Conservation (phyloP, 139 green algal species). For the Auxenochlorella protothecoides region DNA sequence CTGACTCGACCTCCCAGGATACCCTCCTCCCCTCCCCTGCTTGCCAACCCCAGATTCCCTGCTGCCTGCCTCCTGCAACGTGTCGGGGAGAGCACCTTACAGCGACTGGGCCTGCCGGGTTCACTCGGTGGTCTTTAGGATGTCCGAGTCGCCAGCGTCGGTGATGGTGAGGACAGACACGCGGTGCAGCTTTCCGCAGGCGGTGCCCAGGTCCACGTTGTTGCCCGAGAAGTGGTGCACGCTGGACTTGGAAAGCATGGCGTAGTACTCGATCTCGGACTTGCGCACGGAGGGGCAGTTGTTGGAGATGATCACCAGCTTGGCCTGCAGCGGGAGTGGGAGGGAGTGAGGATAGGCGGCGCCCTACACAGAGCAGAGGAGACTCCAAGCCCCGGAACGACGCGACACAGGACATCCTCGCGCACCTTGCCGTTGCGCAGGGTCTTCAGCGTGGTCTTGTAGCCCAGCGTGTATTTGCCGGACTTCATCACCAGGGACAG, state of each 20-base stretch:
- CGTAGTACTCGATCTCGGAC: slow-evolving; percentile 99
- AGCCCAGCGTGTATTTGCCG: slow-evolving; percentile 97
- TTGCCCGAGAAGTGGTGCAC: slow-evolving; percentile 98
- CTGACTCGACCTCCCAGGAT: too few relatives aligned
- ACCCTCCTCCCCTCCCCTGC: too few relatives aligned
- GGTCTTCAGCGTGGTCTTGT: slow-evolving; percentile 97
- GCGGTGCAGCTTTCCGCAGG: slow-evolving; percentile 94
- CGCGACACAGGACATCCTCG: background rate
- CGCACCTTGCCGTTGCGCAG: slow-evolving; percentile 82
- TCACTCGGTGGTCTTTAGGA: slow-evolving; percentile 63
- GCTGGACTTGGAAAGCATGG: slow-evolving; percentile 97
- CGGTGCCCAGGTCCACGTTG: slow-evolving; percentile 98
- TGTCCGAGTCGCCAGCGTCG: slow-evolving; percentile 92
- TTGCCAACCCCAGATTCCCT: too few relatives aligned
- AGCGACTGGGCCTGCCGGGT: too few relatives aligned
- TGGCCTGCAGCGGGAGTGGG: slow-evolving; percentile 52
- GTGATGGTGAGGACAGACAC: slow-evolving; percentile 90
- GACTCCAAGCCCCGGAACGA: background rate
- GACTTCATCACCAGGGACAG: slow-evolving; percentile 98
- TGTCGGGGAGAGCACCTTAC: too few relatives aligned
- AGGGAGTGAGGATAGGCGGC: background rate
- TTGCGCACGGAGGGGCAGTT: slow-evolving; percentile 93
- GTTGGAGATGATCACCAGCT: slow-evolving; percentile 96
- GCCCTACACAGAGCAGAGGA: background rate
- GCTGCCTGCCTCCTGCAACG: too few relatives aligned